Conservation (phyloP, 306 rosid genomes). For the Sindora glabra region DNA sequence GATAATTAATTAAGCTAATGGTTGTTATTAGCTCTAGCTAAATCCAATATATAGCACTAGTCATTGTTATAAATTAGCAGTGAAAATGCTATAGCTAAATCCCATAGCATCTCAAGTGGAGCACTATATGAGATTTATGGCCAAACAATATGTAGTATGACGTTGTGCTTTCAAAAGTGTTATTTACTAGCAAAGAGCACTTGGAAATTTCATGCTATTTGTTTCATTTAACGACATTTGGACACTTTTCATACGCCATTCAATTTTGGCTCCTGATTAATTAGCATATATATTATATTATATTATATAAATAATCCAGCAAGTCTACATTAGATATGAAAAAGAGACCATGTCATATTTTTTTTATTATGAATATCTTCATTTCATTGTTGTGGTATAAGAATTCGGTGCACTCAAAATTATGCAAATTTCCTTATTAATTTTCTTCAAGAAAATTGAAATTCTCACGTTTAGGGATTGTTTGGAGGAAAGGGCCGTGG, state of each 20-base stretch:
- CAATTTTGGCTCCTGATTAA: too few relatives aligned
- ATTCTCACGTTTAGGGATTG: conserved; percentile 37
- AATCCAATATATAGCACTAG: conserved; percentile 1
- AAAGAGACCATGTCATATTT: not conserved
- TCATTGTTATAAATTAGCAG: conserved; percentile 28
- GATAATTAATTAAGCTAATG: conserved; percentile 19
- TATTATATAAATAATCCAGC: not conserved
- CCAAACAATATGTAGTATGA: conserved; percentile 33
- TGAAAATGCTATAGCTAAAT: conserved; percentile 24
- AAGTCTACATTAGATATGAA: not conserved
- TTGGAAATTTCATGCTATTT: conserved; percentile 16
- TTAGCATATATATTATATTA: too few relatives aligned
- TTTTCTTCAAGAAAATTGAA: not conserved
- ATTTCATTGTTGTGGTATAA: not conserved
- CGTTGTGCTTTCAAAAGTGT: conserved; percentile 39
- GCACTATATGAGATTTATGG: conserved; percentile 32
- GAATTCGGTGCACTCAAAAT: not conserved
- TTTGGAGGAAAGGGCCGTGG: conserved; percentile 36
- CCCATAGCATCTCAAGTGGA: conserved; percentile 31
- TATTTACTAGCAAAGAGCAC: conserved; percentile 18
- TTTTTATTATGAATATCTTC: not conserved
- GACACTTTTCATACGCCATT: not conserved
- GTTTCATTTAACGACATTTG: conserved; percentile 20
- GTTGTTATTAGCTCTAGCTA: conserved; percentile 11
- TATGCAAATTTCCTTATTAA: too few relatives aligned